phyloP scores from a whole-genome alignment of 306 rosid genomes.

The Hylodesmum podocarpum region DNA sequence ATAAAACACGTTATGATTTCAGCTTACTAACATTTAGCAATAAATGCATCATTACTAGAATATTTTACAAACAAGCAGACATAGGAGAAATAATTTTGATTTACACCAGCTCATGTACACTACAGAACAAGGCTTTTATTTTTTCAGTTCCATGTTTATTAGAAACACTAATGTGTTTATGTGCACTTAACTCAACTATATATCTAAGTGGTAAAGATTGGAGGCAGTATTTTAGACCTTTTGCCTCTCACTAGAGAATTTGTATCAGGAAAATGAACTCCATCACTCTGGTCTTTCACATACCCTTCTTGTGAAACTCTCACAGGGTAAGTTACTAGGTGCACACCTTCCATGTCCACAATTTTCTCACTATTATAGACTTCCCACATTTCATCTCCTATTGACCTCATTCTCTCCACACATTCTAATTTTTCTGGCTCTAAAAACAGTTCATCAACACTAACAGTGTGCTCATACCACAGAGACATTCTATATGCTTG shows the following conservation, averaged over 20 bases:
- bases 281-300: conserved; percentile 44
- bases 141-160: background rate
- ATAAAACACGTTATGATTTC: background rate
- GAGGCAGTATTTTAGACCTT: conserved; percentile 54
- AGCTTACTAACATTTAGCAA: background rate
- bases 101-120: background rate
- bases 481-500: conserved; percentile 66
- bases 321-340: conserved; percentile 68
- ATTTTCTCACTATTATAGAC: conserved; percentile 54
- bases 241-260: conserved; percentile 54
- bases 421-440: conserved; percentile 49
- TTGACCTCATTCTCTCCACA: conserved; percentile 38
- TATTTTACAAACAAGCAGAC: background rate
- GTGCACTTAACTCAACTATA: background rate
- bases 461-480: conserved; percentile 79
- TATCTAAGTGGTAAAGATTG: conserved; percentile 60
- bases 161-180: background rate
- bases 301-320: conserved; percentile 53
- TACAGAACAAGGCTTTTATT: background rate
- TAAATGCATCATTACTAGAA: background rate
- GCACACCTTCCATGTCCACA: conserved; percentile 79
- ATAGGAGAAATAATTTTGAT: background rate
- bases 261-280: conserved; percentile 73
- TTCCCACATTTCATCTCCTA: conserved; percentile 71
- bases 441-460: conserved; percentile 32